Conservation (phyloP, 2,329 filamentous ascomycete species). For the Malbranchea zuffiana region DNA sequence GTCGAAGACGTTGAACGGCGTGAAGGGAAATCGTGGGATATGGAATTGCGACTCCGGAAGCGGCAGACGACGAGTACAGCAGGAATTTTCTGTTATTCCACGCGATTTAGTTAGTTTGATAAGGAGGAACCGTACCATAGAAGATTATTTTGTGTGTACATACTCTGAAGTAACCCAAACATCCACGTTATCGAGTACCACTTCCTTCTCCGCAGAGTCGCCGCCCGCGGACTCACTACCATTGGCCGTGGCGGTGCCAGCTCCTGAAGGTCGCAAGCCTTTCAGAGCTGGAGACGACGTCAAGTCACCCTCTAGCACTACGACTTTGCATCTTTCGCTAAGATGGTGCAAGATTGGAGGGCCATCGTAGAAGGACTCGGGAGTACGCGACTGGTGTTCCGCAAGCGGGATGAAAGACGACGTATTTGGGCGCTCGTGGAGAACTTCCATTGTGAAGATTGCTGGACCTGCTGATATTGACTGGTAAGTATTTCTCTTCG, state of each 20-base stretch:
- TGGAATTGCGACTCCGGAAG: constrained; percentile 35
- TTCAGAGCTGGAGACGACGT: constrained; percentile 25
- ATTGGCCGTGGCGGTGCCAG: constrained; percentile 11
- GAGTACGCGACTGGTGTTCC: constrained; percentile 39
- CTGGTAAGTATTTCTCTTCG: no score
- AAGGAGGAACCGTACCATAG: background rate
- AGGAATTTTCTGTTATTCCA: constrained; percentile 32
- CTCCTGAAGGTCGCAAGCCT: constrained; percentile 18
- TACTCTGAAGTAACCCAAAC: constrained; percentile 42
- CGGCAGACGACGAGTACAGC: constrained; percentile 28
- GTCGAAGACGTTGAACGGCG: constrained; percentile 36
- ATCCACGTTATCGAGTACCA: constrained; percentile 32
- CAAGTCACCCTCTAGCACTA: constrained; percentile 34
- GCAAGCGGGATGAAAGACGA: constrained; percentile 35
- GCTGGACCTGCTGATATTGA: no score
- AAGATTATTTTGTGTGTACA: constrained; percentile 11
- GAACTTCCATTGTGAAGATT: constrained; percentile 39
- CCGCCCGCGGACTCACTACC: constrained; percentile 2
- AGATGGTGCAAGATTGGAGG: constrained; percentile 39
- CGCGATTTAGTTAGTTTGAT: no score
- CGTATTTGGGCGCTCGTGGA: constrained; percentile 29
- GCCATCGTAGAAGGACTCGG: constrained; percentile 38
- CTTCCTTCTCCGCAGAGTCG: constrained; percentile 21
- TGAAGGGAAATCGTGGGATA: constrained; percentile 41
- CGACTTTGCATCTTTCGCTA: constrained; percentile 35